Base-by-base conservation (phyloP, 2,329 filamentous ascomycete species). In the Epicoccum sorghinum region DNA sequence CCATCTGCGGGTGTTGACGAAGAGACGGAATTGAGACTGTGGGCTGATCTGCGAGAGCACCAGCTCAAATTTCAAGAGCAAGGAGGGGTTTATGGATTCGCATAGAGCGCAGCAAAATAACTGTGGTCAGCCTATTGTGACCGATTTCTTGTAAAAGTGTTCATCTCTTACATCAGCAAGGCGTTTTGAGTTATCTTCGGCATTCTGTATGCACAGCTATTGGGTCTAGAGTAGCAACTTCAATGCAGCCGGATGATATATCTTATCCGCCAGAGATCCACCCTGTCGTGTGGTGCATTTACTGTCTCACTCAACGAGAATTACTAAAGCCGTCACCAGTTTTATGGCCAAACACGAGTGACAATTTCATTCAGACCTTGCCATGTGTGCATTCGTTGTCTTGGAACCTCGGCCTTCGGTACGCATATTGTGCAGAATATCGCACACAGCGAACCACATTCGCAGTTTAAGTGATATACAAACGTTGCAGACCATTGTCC, bases 21-120 rank as follows among this genome's bases (percentile, higher is more conserved):
- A 63, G 89, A 93, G 66, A 84, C 88, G 47, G 90, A 95, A 73
- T 74, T 95, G 61, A 80, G 85, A 18, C 82, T 86, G 54, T 96
- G 91, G 91, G 88, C 89, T 0, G 90, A 89, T 69, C 75, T 96
- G 60, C 82, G 89, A 54, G 89, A 93, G 47, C 89, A 90, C 61
- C 91, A 96, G 74, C 75, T 87, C 58, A 86, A 87, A 52, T 90
- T 92, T 68, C 83, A 86, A 7, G 83, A 86, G 49, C 82, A 82
- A 32, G 88, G 86, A 1, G 88, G 86, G 1, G 81, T 86, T 29
- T 74, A 72, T 61, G 72, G 72, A 9, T 74, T 73, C 23, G 25
- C 41, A 9, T 55, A 24, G 43, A 23, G 13, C 8, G 8, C 7
- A n/a, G 38, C 30, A 29, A 2, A 29, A 6, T 29, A 9, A 6